These are phyloP conservation scores for Ophiostoma tasmaniense DNA, from an alignment of 2,329 filamentous ascomycete species.

Conservation along the genomic window DNA sequence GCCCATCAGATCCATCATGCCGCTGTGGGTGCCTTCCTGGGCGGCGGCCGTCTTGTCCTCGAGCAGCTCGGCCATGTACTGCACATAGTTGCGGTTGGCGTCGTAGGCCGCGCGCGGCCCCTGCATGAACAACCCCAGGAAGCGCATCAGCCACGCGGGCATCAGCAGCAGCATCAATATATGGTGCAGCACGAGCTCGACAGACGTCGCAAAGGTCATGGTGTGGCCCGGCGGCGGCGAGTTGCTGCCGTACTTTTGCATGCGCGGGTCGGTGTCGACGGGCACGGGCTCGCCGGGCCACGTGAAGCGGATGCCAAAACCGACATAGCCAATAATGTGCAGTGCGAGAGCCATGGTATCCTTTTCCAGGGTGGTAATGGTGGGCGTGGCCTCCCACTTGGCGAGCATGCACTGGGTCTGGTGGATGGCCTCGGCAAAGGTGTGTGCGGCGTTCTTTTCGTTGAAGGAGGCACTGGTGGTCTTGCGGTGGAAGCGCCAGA, in stretches of 20 bases:
- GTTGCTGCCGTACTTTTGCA: constrained; percentile 41
- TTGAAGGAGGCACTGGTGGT: constrained; percentile 64
- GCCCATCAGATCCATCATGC: constrained; percentile 43
- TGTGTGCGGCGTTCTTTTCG: constrained; percentile 62
- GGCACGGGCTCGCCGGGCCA: constrained; percentile 54
- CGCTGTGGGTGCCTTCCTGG: constrained; percentile 23
- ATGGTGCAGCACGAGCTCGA: constrained; percentile 53
- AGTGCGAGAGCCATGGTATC: constrained; percentile 57
- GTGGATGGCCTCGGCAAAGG: constrained; percentile 52
- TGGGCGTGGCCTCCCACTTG: constrained; percentile 42
- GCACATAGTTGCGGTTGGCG: constrained; percentile 54
- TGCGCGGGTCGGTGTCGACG: constrained; percentile 34
- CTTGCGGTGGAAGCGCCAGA: constrained; percentile 67
- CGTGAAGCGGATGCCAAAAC: constrained; percentile 55
- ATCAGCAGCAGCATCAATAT: constrained; percentile 54
- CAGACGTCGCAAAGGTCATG: constrained; percentile 57
- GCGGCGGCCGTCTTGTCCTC: constrained; percentile 47
- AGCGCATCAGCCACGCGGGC: constrained; percentile 48
- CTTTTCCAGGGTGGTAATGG: constrained; percentile 47
- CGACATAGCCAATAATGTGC: constrained; percentile 56
- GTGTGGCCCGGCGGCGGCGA: constrained; percentile 44
- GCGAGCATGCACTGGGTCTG: constrained; percentile 56
- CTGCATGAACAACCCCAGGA: constrained; percentile 39
- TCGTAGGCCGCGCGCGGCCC: constrained; percentile 41
- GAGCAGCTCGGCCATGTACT: constrained; percentile 63